Percentiles rank a stretch among this genome's conserved stretches.
These are phyloP conservation scores for Phaeosphaeriaceae sp. DNA, from an alignment of 2,329 filamentous ascomycete genomes.

Conservation along the genomic window DNA sequence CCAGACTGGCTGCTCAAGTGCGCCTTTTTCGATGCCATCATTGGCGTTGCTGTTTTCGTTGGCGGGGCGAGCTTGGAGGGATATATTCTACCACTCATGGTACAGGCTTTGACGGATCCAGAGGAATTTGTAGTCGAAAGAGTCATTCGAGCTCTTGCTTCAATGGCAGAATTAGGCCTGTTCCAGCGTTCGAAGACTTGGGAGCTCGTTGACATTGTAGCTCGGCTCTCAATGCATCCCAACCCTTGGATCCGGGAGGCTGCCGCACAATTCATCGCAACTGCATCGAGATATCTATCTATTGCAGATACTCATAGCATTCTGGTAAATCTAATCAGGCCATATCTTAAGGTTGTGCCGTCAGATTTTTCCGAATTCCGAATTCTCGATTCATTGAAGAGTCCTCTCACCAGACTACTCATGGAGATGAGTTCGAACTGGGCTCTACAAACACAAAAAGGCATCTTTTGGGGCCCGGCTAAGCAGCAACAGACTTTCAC, in stretches of 20 bases:
- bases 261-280: conserved; percentile 80
- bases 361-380: conserved; percentile 74
- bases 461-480: conserved; percentile 85
- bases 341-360: conserved; percentile 79
- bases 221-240: conserved; percentile 88
- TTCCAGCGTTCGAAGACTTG: conserved; percentile 84
- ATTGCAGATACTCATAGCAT: conserved; percentile 84
- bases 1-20: conserved; percentile 96
- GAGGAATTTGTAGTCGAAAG: conserved; percentile 95
- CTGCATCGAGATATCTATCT: conserved; percentile 76
- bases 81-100: conserved; percentile 94
- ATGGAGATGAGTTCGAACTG: conserved; percentile 87
- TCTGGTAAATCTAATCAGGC: conserved; percentile 77
- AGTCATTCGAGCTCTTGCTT: conserved; percentile 84
- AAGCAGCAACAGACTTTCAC: conserved; percentile 75
- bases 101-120: conserved; percentile 89
- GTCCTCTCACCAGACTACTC: conserved; percentile 77
- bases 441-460: conserved; percentile 81
- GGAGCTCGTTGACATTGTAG: conserved; percentile 85
- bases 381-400: conserved; percentile 82
- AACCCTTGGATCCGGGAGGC: conserved; percentile 96
- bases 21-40: conserved; percentile 93
- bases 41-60: conserved; percentile 89
- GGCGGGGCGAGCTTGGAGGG: conserved; percentile 90
- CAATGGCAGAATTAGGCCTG: conserved; percentile 86